phyloP scores from a whole-genome alignment of 75 land plant genomes.

The Cupressus sempervirens region DNA sequence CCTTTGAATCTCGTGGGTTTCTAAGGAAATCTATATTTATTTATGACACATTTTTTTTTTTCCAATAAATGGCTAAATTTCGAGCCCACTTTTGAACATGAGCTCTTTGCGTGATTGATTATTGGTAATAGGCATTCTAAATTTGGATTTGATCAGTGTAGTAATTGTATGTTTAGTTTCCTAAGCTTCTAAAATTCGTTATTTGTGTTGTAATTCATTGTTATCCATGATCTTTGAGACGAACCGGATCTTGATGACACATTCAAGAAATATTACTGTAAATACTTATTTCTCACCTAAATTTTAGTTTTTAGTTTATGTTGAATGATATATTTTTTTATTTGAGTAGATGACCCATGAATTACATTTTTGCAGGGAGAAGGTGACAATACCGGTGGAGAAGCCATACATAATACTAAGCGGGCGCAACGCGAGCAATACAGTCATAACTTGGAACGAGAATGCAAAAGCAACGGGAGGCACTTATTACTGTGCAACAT shows the following conservation, averaged over 20 bases:
- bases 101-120: no score
- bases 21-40: not conserved
- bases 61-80: not conserved
- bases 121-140: no score
- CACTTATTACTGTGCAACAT: conserved; percentile 15
- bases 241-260: no score
- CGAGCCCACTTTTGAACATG: no score
- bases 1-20: no score
- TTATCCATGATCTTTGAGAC: no score
- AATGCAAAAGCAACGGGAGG: not conserved
- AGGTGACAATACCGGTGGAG: conserved; percentile 14
- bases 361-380: conserved; percentile 23
- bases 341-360: not conserved
- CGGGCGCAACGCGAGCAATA: not conserved
- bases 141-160: no score
- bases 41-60: not conserved
- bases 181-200: no score
- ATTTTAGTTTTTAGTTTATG: not conserved
- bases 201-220: no score
- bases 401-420: conserved; percentile 20
- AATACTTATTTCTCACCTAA: no score
- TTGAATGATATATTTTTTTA: not conserved
- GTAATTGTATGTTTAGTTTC: no score
- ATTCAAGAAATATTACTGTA: no score
- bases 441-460: conserved; percentile 16